Conservation (phyloP, 805 yeast species). For the Monosporozyma unispora region DNA sequence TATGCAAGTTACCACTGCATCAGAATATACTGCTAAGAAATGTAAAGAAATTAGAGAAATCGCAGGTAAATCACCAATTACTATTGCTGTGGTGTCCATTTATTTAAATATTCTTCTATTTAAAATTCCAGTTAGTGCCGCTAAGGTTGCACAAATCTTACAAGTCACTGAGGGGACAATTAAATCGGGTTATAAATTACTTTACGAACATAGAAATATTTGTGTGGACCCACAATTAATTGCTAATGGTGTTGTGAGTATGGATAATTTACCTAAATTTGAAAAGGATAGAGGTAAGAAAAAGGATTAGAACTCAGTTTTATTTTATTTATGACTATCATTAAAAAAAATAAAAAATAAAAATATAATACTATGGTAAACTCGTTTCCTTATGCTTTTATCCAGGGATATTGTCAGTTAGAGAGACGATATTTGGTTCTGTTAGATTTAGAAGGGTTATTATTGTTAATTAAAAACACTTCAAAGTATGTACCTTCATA, state of each 20-base stretch:
- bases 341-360: not conserved
- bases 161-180: conserved; percentile 98
- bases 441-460: not conserved
- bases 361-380: not conserved
- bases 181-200: conserved; percentile 77
- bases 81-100: conserved; percentile 95
- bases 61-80: conserved; percentile 94
- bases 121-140: conserved; percentile 63
- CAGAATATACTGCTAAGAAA: conserved; percentile 83
- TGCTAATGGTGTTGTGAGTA: conserved; percentile 23
- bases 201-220: conserved; percentile 63
- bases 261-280: conserved; percentile 26
- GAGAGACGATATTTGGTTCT: not conserved
- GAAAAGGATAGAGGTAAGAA: conserved; percentile 23
- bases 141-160: conserved; percentile 79
- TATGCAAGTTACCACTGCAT: conserved; percentile 80
- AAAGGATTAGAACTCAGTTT: conserved; percentile 2
- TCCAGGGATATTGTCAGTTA: not conserved
- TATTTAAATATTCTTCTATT: conserved; percentile 90
- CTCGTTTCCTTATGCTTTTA: not conserved
- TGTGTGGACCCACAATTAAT: conserved; percentile 39
- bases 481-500: not conserved
- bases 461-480: not conserved
- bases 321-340: not conserved
- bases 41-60: conserved; percentile 87